A percentile compares a stretch with the other conserved stretches of the same genome.
Evolutionary conservation across 225 moss, liverwort and hornwort species (phyloP).

Genomic region (Antitrichia curtipendula): DNA sequence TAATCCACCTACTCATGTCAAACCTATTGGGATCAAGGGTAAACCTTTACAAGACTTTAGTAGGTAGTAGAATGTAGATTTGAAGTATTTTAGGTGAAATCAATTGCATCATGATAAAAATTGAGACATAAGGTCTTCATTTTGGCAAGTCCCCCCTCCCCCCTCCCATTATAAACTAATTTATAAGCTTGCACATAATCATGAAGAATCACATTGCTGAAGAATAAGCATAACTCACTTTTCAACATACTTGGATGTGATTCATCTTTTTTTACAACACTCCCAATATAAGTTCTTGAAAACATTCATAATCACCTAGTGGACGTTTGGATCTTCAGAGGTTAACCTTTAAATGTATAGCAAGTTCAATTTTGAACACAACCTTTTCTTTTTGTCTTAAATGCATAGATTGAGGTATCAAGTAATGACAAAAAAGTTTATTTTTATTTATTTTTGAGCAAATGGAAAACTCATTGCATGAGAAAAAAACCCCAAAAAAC

Average conservation of each 20-base stretch:
- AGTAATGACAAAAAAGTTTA: too few species aligned
- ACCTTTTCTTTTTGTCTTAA: fast-evolving
- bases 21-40: fast-evolving
- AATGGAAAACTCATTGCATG: too few species aligned
- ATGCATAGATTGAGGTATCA: not conserved
- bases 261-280: fast-evolving
- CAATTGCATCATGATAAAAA: fast-evolving
- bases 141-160: not conserved
- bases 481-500: too few species aligned
- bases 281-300: not conserved
- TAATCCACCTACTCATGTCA: fast-evolving
- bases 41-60: fast-evolving
- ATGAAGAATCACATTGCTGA: fast-evolving
- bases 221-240: not conserved
- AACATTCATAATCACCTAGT: not conserved
- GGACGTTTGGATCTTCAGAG: fast-evolving
- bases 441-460: too few species aligned
- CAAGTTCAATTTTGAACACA: fast-evolving
- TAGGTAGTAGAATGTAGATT: not conserved
- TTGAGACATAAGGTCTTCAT: not conserved
- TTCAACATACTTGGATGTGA: not conserved
- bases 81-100: not conserved
- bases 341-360: fast-evolving
- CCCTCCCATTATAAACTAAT: not conserved
- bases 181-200: not conserved